These are phyloP conservation scores for Phlyctochytrium planicorne DNA, from an alignment of 192 early-diverging fungal species.

Conservation along the genomic window DNA sequence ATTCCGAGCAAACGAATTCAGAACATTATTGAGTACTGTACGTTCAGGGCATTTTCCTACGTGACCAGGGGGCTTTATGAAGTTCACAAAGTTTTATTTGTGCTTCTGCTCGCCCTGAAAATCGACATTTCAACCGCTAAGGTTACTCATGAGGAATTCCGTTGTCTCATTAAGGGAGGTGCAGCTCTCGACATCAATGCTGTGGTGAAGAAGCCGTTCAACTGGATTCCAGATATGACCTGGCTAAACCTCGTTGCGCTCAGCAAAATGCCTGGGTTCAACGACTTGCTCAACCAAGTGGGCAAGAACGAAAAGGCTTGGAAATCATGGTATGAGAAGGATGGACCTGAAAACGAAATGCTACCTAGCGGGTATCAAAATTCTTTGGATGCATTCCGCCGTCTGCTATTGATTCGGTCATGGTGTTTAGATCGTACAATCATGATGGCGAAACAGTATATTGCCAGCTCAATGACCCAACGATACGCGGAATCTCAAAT, in stretches of 20 bases:
- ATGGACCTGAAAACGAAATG: constrained; percentile 63
- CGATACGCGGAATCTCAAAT: constrained; percentile 66
- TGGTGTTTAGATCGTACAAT: constrained; percentile 65
- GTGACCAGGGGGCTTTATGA: constrained; percentile 62
- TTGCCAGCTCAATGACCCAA: constrained; percentile 47
- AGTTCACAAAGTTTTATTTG: constrained; percentile 63
- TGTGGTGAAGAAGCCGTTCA: constrained; percentile 66
- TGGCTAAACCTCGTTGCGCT: constrained; percentile 65
- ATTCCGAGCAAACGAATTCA: constrained; percentile 66
- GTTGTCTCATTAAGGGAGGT: constrained; percentile 65
- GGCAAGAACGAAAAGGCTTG: constrained; percentile 70
- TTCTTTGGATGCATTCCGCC: constrained; percentile 57
- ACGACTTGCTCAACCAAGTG: constrained; percentile 63
- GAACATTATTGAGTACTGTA: constrained; percentile 68
- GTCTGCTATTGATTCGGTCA: constrained; percentile 57
- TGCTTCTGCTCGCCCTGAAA: constrained; percentile 59
- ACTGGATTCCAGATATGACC: constrained; percentile 69
- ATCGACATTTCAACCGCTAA: constrained; percentile 59
- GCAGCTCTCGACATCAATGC: constrained; percentile 65
- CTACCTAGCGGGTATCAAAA: constrained; percentile 60
- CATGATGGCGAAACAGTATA: constrained; percentile 68
- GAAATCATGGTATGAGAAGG: constrained; percentile 64
- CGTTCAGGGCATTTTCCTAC: constrained; percentile 60
- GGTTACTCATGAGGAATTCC: constrained; percentile 59
- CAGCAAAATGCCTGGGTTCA: constrained; percentile 64